Base-by-base conservation (phyloP, 2,329 filamentous ascomycete genomes). In the Nigrograna mackinnonii region DNA sequence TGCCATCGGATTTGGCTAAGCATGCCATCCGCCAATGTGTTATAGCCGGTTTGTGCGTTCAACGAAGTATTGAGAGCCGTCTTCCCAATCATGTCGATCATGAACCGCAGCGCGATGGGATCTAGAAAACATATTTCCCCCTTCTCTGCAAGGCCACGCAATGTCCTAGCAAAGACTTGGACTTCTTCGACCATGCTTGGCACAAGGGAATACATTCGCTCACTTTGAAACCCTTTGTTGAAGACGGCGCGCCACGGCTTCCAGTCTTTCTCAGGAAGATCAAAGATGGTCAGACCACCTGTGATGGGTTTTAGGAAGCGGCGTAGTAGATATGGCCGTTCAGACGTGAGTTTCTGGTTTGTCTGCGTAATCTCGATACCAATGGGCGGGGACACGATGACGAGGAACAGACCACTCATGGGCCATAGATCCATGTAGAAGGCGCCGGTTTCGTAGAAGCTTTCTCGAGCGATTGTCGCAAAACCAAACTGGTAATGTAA, bases 361-460 rank as follows among this genome's bases (percentile, higher is more conserved):
- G 41, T 44, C 18, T 45, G 38, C 24, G 42, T 45, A 9, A 49
- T 40, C 22, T 49, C 11, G 5, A 26, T 22, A 6, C 22, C 44
- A 26, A 38, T 31, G 5, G 22, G 24, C 3, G 36, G 41, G 5
- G 44, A 47, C 12, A 41, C 21, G 9, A 38, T 16, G 12, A 18
- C 36, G 3, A 47, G 36, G 13, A 35, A 21, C 6, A 44, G 31
- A 6, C 36, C 41, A 30, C 24, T 37, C 44, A 44, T 44, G 14
- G 44, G 41, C 44, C 41, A 47, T 2, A 47, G 41, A 28, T 47
- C 41, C 9, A 44, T 36, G 36, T 47, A 47, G 33, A 37, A 47
- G 18, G 36, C 35, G 16, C 41, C 44, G 2, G 16, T 17, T 7
- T 19, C 16, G 22, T 20, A 17, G 16, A 44, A 44, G 4, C 22